Evolutionary conservation across 2,329 filamentous ascomycete species (phyloP), one percentile per base, ranked within the genome.

Genomic region (Sarocladiaceae sp.): DNA sequence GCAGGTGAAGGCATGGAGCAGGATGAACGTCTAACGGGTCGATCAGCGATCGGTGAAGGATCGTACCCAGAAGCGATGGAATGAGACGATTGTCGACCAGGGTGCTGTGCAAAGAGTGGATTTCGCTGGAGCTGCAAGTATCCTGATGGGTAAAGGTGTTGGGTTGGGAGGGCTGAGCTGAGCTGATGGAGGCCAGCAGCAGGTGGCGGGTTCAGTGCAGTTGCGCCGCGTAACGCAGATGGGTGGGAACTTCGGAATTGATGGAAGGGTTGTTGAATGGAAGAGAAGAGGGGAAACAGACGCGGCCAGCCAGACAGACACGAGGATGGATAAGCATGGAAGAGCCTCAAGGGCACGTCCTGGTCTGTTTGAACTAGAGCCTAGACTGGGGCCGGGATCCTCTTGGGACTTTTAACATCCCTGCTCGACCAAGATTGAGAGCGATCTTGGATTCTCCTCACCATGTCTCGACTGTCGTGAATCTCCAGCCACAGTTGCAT

Each of bases 181-280:
- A n/a, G n/a, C n/a, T n/a, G n/a, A n/a, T n/a, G n/a, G n/a, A n/a
- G n/a, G n/a, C n/a, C n/a, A n/a, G n/a, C n/a, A n/a, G n/a, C n/a
- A n/a, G n/a, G n/a, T n/a, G n/a, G n/a, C n/a, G n/a, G n/a, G n/a
- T n/a, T n/a, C 29, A 33, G 29, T 33, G 29, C 29, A 33, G 29
- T 33, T 33, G 29, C 20, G 39, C 39, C 39, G 39, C 39, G n/a
- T 25, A 22, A n/a, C n/a, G 40, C 28, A 26, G 20, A 15, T 28
- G 40, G 40, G 44, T 48, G 44, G 44, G 44, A 48, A 48, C 44
- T 48, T 20, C 11, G 44, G 17, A n/a, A n/a, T n/a, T n/a, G 37
- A 20, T 33, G 44, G 26, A 48, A 48, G 44, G 44, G 23, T 48
- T 48, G 26, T 48, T 48, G 44, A 12, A 33, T 33, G 15, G 44